Percentiles rank a stretch among this genome's conserved stretches.
These are phyloP conservation scores for Monosporascus sp. DNA, from an alignment of 2,329 filamentous ascomycete species.

Conservation along the genomic window DNA sequence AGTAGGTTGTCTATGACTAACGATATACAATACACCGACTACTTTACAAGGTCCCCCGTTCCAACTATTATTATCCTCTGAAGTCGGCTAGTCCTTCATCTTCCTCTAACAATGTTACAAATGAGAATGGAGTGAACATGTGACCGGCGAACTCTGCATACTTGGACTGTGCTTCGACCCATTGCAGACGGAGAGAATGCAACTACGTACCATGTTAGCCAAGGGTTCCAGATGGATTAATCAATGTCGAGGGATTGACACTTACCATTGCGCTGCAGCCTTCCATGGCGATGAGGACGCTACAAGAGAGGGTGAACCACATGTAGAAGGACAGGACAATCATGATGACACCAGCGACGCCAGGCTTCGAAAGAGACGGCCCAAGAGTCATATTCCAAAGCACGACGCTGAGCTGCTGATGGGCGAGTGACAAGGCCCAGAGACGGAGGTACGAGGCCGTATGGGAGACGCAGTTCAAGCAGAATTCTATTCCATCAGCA, in stretches of 20 bases:
- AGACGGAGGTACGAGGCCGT: conserved; percentile 98
- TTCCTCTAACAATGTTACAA: conserved; percentile 68
- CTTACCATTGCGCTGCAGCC: conserved; percentile 69
- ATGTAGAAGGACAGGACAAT: conserved; percentile 77
- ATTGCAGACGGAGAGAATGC: conserved; percentile 72
- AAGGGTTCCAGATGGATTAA: not conserved
- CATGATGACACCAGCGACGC: conserved; percentile 68
- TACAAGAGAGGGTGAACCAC: conserved; percentile 83
- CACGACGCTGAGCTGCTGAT: conserved; percentile 95
- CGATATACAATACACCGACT: not conserved
- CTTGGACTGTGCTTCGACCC: conserved; percentile 84
- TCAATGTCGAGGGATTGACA: not conserved
- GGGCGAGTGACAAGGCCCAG: conserved; percentile 93
- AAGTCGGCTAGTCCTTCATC: conserved; percentile 43
- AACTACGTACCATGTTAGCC: conserved; percentile 33
- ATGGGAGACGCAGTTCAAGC: conserved; percentile 97
- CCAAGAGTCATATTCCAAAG: conserved; percentile 95
- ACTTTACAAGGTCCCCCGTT: conserved; percentile 8
- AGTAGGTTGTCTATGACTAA: not conserved
- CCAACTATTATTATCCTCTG: conserved; percentile 19
- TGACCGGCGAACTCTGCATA: conserved; percentile 76
- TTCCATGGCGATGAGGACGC: conserved; percentile 75
- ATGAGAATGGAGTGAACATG: conserved; percentile 74
- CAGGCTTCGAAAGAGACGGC: conserved; percentile 63
- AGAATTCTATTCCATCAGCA: conserved; percentile 68